Evolutionary conservation across 257 asterid species (phyloP).

Genomic region (Nicotiana undulata): DNA sequence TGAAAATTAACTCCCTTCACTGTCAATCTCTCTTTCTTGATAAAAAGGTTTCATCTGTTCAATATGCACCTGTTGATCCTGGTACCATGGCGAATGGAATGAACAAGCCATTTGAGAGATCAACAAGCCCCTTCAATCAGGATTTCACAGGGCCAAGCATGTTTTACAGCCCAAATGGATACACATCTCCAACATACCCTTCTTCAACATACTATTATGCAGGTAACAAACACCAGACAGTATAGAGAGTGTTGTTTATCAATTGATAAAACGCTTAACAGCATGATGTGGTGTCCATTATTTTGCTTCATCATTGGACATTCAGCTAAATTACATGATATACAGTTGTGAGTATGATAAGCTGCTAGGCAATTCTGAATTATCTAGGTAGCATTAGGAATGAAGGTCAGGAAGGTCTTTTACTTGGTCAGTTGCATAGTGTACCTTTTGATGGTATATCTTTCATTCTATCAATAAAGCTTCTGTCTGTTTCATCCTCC

Average conservation of each 20-base stretch:
- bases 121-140: constrained; percentile 18
- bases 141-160: constrained; percentile 26
- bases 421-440: background rate
- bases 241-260: background rate
- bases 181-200: constrained; percentile 28
- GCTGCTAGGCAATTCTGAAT: background rate
- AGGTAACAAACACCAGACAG: constrained; percentile 11
- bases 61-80: constrained; percentile 22
- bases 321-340: background rate
- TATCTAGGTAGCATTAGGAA: background rate
- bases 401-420: background rate
- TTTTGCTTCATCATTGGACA: background rate
- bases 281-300: background rate
- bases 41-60: constrained; percentile 16
- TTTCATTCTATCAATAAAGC: background rate
- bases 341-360: background rate
- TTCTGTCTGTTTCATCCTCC: background rate
- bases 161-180: constrained; percentile 21
- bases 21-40: background rate
- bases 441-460: background rate
- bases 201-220: constrained; percentile 32
- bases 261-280: background rate
- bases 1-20: background rate
- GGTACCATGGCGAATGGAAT: constrained; percentile 18
- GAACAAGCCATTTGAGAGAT: constrained; percentile 24